Conservation (phyloP, 108 stramenopile species). For the Skeletonema tropicum region DNA sequence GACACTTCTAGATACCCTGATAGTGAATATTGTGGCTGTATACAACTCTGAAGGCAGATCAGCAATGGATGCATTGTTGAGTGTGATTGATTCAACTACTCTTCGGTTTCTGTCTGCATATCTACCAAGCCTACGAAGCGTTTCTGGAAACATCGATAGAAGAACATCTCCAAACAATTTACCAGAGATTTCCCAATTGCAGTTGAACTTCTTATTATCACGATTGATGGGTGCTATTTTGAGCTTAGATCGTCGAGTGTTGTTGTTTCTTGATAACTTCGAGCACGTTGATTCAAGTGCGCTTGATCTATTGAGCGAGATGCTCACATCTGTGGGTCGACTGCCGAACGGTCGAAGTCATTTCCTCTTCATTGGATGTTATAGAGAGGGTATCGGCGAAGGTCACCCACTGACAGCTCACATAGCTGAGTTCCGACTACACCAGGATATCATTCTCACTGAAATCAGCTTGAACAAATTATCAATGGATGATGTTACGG, state of each 20-base stretch:
- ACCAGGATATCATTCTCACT: constrained; percentile 3
- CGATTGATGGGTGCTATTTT: no score
- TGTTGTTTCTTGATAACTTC: background rate
- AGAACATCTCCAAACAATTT: no score
- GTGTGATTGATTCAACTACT: background rate
- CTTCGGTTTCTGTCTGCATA: no score
- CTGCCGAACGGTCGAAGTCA: background rate
- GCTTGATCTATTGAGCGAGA: constrained; percentile 9
- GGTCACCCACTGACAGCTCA: constrained; percentile 17
- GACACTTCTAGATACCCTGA: background rate
- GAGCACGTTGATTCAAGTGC: constrained; percentile 1
- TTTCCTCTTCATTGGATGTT: constrained; percentile 22
- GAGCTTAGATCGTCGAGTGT: no score
- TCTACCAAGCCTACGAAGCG: no score
- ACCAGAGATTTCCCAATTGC: no score
- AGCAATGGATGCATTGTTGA: no score
- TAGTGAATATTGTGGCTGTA: constrained; percentile 2
- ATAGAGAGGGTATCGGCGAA: constrained; percentile 21
- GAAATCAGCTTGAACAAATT: constrained; percentile 14
- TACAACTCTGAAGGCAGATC: no score
- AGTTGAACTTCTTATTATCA: no score
- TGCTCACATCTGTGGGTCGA: background rate
- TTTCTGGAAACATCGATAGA: no score
- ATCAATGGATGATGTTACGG: constrained; percentile 20
- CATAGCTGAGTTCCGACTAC: background rate